phyloP scores from a whole-genome alignment of 345 rosid genomes.

The Acer negundo region DNA sequence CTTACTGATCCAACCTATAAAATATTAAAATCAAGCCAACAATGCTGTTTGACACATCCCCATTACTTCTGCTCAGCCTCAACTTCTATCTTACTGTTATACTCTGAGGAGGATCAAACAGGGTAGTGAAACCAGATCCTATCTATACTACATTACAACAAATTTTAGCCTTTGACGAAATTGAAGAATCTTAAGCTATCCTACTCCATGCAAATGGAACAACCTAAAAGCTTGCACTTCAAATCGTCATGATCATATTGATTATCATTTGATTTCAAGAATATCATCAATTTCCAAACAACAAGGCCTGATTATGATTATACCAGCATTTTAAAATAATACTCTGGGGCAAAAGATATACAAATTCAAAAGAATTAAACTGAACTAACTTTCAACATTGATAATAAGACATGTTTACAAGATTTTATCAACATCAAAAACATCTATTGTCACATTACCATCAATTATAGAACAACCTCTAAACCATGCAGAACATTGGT shows the following conservation, averaged over 20 bases:
- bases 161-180: background rate
- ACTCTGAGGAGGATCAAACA: background rate
- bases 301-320: no score
- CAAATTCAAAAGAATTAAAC: constrained; percentile 10
- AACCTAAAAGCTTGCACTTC: background rate
- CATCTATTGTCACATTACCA: constrained; percentile 10
- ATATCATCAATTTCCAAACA: background rate
- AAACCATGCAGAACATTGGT: constrained; percentile 57
- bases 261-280: background rate
- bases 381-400: constrained; percentile 29
- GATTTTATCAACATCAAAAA: constrained; percentile 13
- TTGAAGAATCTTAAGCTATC: background rate
- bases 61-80: background rate
- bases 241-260: background rate
- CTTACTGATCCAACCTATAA: background rate
- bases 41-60: background rate
- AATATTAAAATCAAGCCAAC: background rate
- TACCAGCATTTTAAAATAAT: background rate
- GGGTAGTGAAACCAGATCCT: no score
- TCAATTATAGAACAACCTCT: constrained; percentile 26
- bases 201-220: background rate
- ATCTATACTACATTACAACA: background rate
- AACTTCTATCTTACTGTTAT: background rate
- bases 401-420: constrained; percentile 28
- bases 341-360: background rate